Evolutionary conservation across 805 yeast genomes (phyloP), one percentile per base, ranked within the genome.

Genomic region (Jamesozyma lodderae): DNA sequence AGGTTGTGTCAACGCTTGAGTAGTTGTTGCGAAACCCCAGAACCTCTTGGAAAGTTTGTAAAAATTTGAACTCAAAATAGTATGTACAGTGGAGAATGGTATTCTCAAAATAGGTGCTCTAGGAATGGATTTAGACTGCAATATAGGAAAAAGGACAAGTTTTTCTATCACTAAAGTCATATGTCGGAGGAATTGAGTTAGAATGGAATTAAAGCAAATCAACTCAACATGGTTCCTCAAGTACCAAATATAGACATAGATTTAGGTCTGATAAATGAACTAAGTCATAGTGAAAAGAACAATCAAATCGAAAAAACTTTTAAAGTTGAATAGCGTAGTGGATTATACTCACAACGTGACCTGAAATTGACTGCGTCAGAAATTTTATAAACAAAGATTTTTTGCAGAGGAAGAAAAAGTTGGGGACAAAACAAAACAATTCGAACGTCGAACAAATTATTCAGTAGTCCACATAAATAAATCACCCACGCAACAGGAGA

Each of bases 1-100:
- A n/a, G 33, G 21, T n/a, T 35, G 29, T 21, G 38, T 35, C 4
- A 33, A 35, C 18, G 38, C 21, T 18, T 35, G 38, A 21, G 24
- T 35, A 4, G 10, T 35, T 21, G 38, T 33, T 15, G 34, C 24
- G 10, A 22, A 22, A 22, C 7, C 7, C 24, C 10, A 22, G 10
- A 10, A 22, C 24, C 24, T 22, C 7, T 22, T 22, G 10, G 24
- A 22, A 22, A 22, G 10, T 8, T 22, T 22, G 24, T 7, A 22
- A 22, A 22, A 10, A 22, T 22, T 22, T 22, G 24, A 22, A 22
- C 24, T 22, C 7, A 22, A 22, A 22, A 22, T 22, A 22, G 10
- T n/a, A n/a, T n/a, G 10, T 22, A 22, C 10, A 8, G 7, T 22
- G 24, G 24, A 22, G 10, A 22, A 22, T 10, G 24, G 10, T 22